A percentile compares a stretch with the other conserved stretches of the same genome.
Evolutionary conservation across 441 rosid species (phyloP).

Genomic region (Sinapis alba): DNA sequence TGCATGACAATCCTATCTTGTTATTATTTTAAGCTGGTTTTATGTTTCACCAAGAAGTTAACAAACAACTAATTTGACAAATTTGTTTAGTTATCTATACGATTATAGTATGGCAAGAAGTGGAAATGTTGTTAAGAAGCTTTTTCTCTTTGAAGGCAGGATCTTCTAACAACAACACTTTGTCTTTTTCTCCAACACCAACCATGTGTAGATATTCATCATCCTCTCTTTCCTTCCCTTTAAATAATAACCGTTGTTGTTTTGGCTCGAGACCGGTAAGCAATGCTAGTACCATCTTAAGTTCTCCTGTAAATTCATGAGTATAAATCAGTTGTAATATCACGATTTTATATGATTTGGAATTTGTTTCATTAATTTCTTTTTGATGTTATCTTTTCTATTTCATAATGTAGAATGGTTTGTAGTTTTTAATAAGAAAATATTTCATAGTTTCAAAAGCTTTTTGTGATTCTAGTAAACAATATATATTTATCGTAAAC

Average conservation of each 20-base stretch:
- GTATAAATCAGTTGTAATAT: neutral
- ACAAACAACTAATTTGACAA: conserved; percentile 8
- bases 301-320: conserved; percentile 52
- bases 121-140: conserved; percentile 43
- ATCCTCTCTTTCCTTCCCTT: conserved; percentile 84
- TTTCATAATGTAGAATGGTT: neutral
- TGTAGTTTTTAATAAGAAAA: neutral
- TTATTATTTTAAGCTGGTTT: neutral
- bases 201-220: conserved; percentile 83
- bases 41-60: conserved; percentile 21
- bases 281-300: conserved; percentile 70
- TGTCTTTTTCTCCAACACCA: conserved; percentile 85
- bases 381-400: neutral
- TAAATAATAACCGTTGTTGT: conserved; percentile 80
- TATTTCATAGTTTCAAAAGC: neutral
- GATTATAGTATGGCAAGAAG: conserved; percentile 52
- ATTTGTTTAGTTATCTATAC: conserved; percentile 36
- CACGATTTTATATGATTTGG: neutral
- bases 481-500: neutral
- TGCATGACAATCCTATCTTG: conserved; percentile 2
- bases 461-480: neutral
- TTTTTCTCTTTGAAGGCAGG: conserved; percentile 82
- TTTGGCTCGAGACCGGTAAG: conserved; percentile 68
- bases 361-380: neutral
- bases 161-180: conserved; percentile 74